phyloP scores from a whole-genome alignment of 306 rosid genomes.

The Astragalus membranaceus region DNA sequence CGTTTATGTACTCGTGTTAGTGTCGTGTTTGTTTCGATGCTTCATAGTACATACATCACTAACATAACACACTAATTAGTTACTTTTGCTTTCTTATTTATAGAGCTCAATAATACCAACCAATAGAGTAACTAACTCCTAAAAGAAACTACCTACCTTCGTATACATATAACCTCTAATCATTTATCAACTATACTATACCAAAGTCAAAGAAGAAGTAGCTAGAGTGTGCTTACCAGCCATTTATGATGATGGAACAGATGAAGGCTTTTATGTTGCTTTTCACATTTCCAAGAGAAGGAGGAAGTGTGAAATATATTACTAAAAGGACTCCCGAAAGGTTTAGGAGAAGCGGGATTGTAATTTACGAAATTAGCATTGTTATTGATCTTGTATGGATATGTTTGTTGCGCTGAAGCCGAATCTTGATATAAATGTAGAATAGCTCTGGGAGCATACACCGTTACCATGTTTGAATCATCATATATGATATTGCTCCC shows the following conservation, averaged over 20 bases:
- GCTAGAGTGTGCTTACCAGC: conserved; percentile 37
- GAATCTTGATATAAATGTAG: conserved; percentile 34
- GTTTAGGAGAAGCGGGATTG: conserved; percentile 26
- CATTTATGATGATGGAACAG: conserved; percentile 55
- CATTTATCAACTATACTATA: background rate
- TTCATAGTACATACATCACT: too few relatives aligned
- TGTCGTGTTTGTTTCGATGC: too few relatives aligned
- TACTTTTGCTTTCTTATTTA: too few relatives aligned
- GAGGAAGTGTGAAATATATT: conserved; percentile 31
- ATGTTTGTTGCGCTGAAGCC: conserved; percentile 31
- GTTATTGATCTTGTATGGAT: conserved; percentile 41
- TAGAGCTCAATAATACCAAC: too few relatives aligned
- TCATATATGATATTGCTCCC: conserved; percentile 36
- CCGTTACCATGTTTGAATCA: conserved; percentile 80
- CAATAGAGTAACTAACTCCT: too few relatives aligned
- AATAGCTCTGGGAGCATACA: conserved; percentile 52
- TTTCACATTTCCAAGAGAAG: conserved; percentile 43
- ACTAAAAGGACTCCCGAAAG: conserved; percentile 27
- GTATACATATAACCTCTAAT: too few relatives aligned
- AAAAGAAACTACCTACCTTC: too few relatives aligned
- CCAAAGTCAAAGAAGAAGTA: background rate
- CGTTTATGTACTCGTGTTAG: too few relatives aligned
- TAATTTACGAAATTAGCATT: conserved; percentile 43
- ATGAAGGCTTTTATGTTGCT: conserved; percentile 51
- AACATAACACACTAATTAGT: too few relatives aligned